Evolutionary conservation across 345 rosid genomes (phyloP).

Genomic region (Citropsis articulata): DNA sequence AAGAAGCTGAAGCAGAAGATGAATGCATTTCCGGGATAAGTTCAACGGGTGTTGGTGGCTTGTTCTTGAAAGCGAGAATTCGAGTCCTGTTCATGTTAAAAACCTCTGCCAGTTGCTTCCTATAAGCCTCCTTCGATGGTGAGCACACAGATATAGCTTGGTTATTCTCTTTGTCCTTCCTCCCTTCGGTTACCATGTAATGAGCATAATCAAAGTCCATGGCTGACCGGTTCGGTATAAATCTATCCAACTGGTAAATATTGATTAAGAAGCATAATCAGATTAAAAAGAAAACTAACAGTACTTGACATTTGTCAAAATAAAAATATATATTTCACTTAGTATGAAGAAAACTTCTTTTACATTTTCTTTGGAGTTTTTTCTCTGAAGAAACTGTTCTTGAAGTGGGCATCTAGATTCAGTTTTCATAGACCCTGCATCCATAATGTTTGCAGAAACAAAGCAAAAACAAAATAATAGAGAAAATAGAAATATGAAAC

Average conservation of each 20-base stretch:
- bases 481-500: background rate
- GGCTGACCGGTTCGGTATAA: slow-evolving; percentile 73
- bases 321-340: too few relatives aligned
- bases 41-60: slow-evolving; percentile 43
- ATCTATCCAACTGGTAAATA: slow-evolving; percentile 56
- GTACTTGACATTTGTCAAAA: background rate
- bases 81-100: slow-evolving; percentile 58
- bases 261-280: background rate
- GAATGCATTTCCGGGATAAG: slow-evolving; percentile 20
- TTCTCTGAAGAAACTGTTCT: slow-evolving; percentile 41
- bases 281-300: background rate
- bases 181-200: slow-evolving; percentile 52
- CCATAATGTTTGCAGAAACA: slow-evolving; percentile 13
- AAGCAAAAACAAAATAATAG: background rate
- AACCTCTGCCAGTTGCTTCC: slow-evolving; percentile 60
- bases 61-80: slow-evolving; percentile 73
- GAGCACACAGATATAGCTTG: slow-evolving; percentile 39
- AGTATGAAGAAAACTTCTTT: background rate
- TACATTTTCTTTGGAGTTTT: slow-evolving; percentile 42
- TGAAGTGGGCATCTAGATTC: slow-evolving; percentile 44
- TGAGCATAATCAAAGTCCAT: slow-evolving; percentile 71
- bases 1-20: background rate
- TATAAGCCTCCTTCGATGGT: slow-evolving; percentile 59
- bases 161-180: slow-evolving; percentile 42
- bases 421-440: slow-evolving; percentile 26